phyloP scores from a whole-genome alignment of 2,329 filamentous ascomycete species.

The Fusarium sambucinum region DNA sequence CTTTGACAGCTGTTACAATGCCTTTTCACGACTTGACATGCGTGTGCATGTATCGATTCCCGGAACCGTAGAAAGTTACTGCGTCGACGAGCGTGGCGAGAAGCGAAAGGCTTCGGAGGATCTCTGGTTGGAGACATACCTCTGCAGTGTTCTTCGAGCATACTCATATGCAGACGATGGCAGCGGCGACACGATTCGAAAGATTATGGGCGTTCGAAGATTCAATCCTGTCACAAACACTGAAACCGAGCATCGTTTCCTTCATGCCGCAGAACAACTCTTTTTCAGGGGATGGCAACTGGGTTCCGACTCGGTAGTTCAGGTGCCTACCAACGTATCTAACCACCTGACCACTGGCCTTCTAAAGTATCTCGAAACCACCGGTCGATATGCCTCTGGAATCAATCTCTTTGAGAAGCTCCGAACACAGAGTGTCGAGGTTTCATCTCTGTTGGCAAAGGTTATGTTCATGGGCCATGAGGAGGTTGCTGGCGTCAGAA shows the following conservation, averaged over 20 bases:
- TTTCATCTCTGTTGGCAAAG: constrained; percentile 90
- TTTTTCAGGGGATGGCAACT: constrained; percentile 98
- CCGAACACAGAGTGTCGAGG: constrained; percentile 88
- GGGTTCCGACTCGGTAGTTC: constrained; percentile 95
- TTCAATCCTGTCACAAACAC: constrained; percentile 99
- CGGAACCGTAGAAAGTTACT: constrained; percentile 96
- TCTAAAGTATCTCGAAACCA: constrained; percentile 94
- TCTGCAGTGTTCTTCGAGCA: constrained; percentile 92
- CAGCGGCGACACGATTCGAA: constrained; percentile 92
- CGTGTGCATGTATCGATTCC: constrained; percentile 97
- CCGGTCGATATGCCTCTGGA: constrained; percentile 91
- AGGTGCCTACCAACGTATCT: constrained; percentile 95
- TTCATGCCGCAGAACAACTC: constrained; percentile 91
- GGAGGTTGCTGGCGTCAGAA: constrained; percentile 92
- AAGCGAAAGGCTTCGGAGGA: constrained; percentile 94
- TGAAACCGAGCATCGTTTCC: constrained; percentile 96
- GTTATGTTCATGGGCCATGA: constrained; percentile 96
- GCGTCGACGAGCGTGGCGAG: constrained; percentile 95
- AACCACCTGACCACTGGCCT: constrained; percentile 96
- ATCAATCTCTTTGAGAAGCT: constrained; percentile 99
- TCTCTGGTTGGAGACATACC: constrained; percentile 96
- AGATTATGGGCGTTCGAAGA: constrained; percentile 94
- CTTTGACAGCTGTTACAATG: constrained; percentile 86
- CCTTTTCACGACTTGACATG: constrained; percentile 97
- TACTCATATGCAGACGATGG: constrained; percentile 98